These are phyloP conservation scores for Leucocoprinus birnbaumii DNA, from an alignment of 768 basidiomycete genomes.

Conservation along the genomic window DNA sequence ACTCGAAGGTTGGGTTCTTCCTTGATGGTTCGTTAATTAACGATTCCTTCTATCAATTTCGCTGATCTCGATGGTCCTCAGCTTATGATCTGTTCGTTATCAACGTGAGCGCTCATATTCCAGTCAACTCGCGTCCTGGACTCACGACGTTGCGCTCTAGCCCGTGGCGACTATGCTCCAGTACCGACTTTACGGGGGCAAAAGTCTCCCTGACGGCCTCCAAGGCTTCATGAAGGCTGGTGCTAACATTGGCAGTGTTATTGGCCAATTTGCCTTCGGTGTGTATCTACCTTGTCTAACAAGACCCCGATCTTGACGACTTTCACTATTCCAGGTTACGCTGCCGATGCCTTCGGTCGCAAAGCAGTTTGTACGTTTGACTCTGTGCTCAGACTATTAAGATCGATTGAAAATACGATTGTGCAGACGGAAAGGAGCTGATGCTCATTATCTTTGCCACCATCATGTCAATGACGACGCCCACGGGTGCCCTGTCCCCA, in stretches of 20 bases:
- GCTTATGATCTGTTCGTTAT: conserved; percentile 74
- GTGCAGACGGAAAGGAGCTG: conserved; percentile 69
- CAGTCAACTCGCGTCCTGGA: neutral
- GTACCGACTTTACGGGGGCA: conserved; percentile 56
- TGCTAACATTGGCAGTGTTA: conserved; percentile 72
- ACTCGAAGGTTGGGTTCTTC: conserved; percentile 61
- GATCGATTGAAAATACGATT: neutral
- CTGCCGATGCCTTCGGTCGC: conserved; percentile 65
- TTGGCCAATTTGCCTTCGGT: conserved; percentile 68
- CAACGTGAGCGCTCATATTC: conserved; percentile 40
- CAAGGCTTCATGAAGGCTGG: conserved; percentile 62
- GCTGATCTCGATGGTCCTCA: conserved; percentile 17
- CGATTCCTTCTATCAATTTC: neutral
- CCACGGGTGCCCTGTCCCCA: conserved; percentile 58
- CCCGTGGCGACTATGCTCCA: conserved; percentile 69
- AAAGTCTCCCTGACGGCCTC: conserved; percentile 46
- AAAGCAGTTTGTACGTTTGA: conserved; percentile 55
- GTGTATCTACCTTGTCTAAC: neutral
- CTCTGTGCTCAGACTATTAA: neutral
- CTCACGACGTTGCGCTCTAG: conserved; percentile 23
- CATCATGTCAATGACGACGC: conserved; percentile 63
- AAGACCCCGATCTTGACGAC: neutral
- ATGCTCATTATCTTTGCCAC: conserved; percentile 81
- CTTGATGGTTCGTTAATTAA: conserved; percentile 47
- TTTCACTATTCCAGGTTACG: conserved; percentile 41